Base-by-base conservation (phyloP, 495 filamentous ascomycete species). In the Penicillium tannophilum region DNA sequence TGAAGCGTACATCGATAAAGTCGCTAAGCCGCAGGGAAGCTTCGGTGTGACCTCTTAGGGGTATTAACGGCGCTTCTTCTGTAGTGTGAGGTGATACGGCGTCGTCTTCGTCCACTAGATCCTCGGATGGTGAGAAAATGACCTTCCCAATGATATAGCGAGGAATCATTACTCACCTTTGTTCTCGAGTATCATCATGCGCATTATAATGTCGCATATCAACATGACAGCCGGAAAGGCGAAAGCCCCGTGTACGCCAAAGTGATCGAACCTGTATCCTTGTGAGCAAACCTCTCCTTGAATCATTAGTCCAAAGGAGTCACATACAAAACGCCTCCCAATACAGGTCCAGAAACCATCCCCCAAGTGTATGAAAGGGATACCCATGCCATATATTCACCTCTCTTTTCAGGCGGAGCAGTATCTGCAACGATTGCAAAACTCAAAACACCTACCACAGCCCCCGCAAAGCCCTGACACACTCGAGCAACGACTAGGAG, bases 281-380 rank as follows among this genome's bases (percentile, higher is more conserved):
- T 16, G 2, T 31, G 10, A 31, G 31, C 55, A 33, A 26, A 50
- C 6, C 56, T 33, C 30, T 10, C 30, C 30, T 7, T 33, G 10
- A 33, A 33, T 23, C 6, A 33, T 4, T 10, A 33, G 30, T 10
- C 10, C 1, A 3, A 33, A 10, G 1, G 30, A 10, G 30, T 7
- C 10, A 33, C 30, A 33, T 33, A 33, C 30, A 33, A 3, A 6
- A 33, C 2, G 30, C 30, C 30, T 33, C 30, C 30, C 10, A 33
- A 7, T 6, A 33, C 30, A 10, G 30, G 30, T 7, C 30, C 30
- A 3, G 30, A 33, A 33, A 33, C 10, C 30, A 59, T 59, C 35
- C 56, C 56, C 48, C 56, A 59, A 2, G 56, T 59, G n/a, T 46
- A 53, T 24, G 56, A 52, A 36, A 44, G 14, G 19, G 56, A 59